Evolutionary conservation across 345 rosid species (phyloP).

Genomic region (Populus tremula): DNA sequence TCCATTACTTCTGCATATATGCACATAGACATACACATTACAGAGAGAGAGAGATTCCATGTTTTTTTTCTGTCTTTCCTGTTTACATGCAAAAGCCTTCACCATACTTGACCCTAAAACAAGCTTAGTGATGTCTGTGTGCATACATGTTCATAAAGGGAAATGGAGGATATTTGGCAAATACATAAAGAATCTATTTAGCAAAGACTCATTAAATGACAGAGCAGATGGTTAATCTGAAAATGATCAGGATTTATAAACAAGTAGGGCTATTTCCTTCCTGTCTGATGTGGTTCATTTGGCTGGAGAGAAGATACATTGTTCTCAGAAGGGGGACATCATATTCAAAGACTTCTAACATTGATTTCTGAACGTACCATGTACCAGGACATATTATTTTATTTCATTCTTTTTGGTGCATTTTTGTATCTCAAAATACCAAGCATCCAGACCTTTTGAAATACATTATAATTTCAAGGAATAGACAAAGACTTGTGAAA

Average conservation of each 20-base stretch:
- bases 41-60: not conserved
- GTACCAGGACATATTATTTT: not conserved
- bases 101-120: constrained; percentile 2
- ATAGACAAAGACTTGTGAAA: not conserved
- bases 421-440: not conserved
- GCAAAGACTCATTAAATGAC: not conserved
- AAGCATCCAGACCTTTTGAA: not conserved
- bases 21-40: not conserved
- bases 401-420: not conserved
- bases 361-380: not conserved
- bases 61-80: not conserved
- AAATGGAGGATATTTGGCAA: not conserved
- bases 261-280: constrained; percentile 1
- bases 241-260: not conserved
- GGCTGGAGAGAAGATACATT: not conserved
- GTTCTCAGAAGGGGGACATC: not conserved
- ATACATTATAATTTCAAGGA: not conserved
- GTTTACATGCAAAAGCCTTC: not conserved
- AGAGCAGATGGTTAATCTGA: not conserved
- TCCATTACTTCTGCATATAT: not conserved
- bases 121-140: not conserved
- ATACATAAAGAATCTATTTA: not conserved
- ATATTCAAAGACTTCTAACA: not conserved
- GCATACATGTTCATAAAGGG: not conserved
- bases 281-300: not conserved